These are phyloP conservation scores for Macrolepiota albuminosa DNA, from an alignment of 768 basidiomycete species.

Conservation along the genomic window DNA sequence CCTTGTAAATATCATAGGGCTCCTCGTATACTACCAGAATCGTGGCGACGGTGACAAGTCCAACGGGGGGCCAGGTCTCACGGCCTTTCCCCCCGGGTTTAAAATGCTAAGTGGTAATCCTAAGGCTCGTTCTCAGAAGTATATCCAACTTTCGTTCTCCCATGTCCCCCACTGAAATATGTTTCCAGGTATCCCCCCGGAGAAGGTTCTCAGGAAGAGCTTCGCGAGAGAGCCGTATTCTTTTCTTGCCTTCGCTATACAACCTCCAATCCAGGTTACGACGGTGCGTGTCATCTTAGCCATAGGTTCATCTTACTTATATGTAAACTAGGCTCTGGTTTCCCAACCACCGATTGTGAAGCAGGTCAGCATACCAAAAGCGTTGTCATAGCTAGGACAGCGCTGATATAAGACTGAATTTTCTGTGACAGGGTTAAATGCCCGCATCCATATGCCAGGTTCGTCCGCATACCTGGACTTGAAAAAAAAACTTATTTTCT, in stretches of 20 bases:
- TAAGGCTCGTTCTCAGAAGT: slow-evolving; percentile 31
- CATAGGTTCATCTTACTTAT: neutral
- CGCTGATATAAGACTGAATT: slow-evolving; percentile 4
- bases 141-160: neutral
- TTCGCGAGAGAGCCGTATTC: slow-evolving; percentile 34
- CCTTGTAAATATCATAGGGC: slow-evolving; percentile 17
- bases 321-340: slow-evolving; percentile 26
- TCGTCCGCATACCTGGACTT: neutral
- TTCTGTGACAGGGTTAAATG: slow-evolving; percentile 25
- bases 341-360: slow-evolving; percentile 39
- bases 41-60: slow-evolving; percentile 30
- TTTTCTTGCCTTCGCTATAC: slow-evolving; percentile 37
- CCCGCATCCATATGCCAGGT: slow-evolving; percentile 32
- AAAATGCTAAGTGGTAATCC: slow-evolving; percentile 40
- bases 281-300: slow-evolving; percentile 15
- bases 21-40: slow-evolving; percentile 39
- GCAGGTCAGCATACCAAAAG: slow-evolving; percentile 14
- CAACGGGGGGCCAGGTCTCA: slow-evolving; percentile 36
- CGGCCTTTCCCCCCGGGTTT: slow-evolving; percentile 39
- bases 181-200: slow-evolving; percentile 21
- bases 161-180: neutral
- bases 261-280: slow-evolving; percentile 21
- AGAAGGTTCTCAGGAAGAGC: slow-evolving; percentile 33
- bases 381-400: neutral
- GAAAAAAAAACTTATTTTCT: neutral